A percentile compares a stretch with the other conserved stretches of the same genome.
Conservation (phyloP, 345 rosid genomes). For the Melastoma malabathricum region DNA sequence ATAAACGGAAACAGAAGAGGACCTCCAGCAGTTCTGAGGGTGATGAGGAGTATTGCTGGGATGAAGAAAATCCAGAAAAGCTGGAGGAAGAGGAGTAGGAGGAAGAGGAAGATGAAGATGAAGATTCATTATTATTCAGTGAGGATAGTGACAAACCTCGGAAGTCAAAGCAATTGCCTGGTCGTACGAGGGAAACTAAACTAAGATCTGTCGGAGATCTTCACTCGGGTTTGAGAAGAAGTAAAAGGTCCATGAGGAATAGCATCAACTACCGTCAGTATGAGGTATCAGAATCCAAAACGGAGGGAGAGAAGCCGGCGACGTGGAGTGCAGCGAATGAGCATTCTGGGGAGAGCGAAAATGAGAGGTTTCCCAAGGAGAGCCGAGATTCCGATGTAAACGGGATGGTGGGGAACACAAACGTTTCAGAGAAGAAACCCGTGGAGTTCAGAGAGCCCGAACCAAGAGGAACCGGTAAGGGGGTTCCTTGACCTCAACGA, state of each 20-base stretch:
- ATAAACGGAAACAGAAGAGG: slow-evolving; percentile 65
- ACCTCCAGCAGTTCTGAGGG: slow-evolving; percentile 91
- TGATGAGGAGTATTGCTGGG: slow-evolving; percentile 88
- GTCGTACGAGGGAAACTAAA: slow-evolving; percentile 68
- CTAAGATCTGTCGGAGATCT: slow-evolving; percentile 56
- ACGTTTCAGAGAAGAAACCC: slow-evolving; percentile 29
- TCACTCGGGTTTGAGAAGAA: slow-evolving; percentile 85
- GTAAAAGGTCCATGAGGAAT: slow-evolving; percentile 75
- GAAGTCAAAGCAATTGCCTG: slow-evolving; percentile 55
- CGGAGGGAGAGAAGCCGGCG: slow-evolving; percentile 38
- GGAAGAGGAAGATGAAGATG: slow-evolving; percentile 30
- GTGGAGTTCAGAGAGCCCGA: slow-evolving; percentile 22
- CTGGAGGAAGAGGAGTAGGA: slow-evolving; percentile 67
- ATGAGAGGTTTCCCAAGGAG: slow-evolving; percentile 40
- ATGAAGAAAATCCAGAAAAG: slow-evolving; percentile 84
- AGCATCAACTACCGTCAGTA: slow-evolving; percentile 65
- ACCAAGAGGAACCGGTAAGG: slow-evolving; percentile 49
- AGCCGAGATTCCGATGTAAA: slow-evolving; percentile 48
- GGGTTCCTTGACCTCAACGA: slow-evolving; percentile 83
- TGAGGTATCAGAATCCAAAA: slow-evolving; percentile 77
- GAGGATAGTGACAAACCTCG: slow-evolving; percentile 79
- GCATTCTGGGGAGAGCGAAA: slow-evolving; percentile 51
- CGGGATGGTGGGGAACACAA: slow-evolving; percentile 37
- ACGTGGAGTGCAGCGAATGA: slow-evolving; percentile 47
- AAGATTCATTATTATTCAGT: slow-evolving; percentile 57